Evolutionary conservation across 106 monocot genomes (phyloP).

Genomic region (Phalaenopsis aphrodite): DNA sequence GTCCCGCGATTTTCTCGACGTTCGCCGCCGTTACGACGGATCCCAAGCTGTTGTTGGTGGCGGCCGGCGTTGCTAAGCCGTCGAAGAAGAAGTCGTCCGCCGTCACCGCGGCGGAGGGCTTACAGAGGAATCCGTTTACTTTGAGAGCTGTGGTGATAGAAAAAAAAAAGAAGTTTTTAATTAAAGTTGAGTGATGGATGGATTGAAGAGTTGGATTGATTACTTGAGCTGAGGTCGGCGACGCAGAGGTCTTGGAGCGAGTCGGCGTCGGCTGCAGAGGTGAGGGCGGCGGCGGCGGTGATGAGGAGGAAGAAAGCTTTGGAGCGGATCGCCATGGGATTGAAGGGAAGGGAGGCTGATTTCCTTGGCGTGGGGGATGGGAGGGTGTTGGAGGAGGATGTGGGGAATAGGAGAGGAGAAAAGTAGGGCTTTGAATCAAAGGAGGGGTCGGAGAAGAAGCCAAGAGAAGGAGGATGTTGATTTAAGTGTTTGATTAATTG

Average conservation of each 20-base stretch:
- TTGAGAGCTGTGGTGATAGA: constrained; percentile 20
- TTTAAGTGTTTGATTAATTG: too few species aligned
- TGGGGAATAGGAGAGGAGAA: too few species aligned
- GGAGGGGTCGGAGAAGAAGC: too few species aligned
- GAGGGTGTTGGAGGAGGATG: too few species aligned
- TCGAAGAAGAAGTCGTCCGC: constrained; percentile 4
- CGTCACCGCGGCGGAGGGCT: constrained; percentile 8
- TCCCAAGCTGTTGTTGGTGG: constrained; percentile 11
- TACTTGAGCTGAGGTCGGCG: constrained; percentile 44
- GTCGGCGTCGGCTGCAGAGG: constrained; percentile 37
- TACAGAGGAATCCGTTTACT: constrained; percentile 62
- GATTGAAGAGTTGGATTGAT: neutral
- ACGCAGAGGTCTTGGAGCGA: constrained; percentile 69
- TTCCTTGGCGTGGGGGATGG: neutral
- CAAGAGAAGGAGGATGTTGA: too few species aligned
- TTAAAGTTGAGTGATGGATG: too few species aligned
- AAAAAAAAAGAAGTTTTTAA: neutral
- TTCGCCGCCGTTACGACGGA: constrained; percentile 7
- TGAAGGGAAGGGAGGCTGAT: neutral
- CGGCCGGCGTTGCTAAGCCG: neutral
- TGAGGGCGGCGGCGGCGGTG: constrained; percentile 4
- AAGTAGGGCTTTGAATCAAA: too few species aligned
- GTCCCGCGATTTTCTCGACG: neutral
- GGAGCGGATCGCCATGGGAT: neutral
- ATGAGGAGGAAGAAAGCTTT: neutral